Conservation (phyloP, 202 grass and related monocot genomes). For the Miscanthus sacchariflorus region DNA sequence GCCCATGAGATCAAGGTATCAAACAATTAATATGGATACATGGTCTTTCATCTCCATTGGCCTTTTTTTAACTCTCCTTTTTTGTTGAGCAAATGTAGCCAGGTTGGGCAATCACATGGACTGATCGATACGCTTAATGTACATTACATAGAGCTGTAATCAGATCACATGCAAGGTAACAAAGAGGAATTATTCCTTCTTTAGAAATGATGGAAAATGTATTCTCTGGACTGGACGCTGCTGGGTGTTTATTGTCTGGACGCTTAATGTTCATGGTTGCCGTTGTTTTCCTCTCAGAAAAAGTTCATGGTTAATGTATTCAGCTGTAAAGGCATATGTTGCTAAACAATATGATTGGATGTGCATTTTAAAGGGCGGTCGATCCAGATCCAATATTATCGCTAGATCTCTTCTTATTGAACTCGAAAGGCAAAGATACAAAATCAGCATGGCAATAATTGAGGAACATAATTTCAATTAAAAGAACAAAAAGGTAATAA, state of each 20-base stretch:
- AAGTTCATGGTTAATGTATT: not conserved
- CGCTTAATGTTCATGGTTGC: not conserved
- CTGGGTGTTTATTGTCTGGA: constrained; percentile 32
- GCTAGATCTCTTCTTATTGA: not conserved
- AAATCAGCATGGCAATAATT: constrained; percentile 20
- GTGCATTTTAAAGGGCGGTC: not conserved
- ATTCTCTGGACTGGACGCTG: constrained; percentile 44
- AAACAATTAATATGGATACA: not conserved
- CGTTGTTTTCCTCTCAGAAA: not conserved
- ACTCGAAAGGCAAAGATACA: not conserved
- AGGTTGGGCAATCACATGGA: constrained; percentile 72
- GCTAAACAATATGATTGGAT: not conserved
- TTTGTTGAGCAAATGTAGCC: constrained; percentile 46
- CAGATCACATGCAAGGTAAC: constrained; percentile 36
- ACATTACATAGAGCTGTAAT: constrained; percentile 39
- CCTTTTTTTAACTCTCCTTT: constrained; percentile 39
- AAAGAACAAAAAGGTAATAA: constrained; percentile 24
- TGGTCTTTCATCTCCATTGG: constrained; percentile 24
- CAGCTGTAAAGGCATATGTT: constrained; percentile 2
- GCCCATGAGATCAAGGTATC: constrained; percentile 48
- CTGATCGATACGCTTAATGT: constrained; percentile 34
- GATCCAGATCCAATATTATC: not conserved
- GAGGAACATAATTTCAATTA: constrained; percentile 14
- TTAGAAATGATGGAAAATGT: constrained; percentile 7
- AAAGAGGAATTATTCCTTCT: constrained; percentile 37